Base-by-base conservation (phyloP, 768 basidiomycete species). In the Glaciozyma antarctica region DNA sequence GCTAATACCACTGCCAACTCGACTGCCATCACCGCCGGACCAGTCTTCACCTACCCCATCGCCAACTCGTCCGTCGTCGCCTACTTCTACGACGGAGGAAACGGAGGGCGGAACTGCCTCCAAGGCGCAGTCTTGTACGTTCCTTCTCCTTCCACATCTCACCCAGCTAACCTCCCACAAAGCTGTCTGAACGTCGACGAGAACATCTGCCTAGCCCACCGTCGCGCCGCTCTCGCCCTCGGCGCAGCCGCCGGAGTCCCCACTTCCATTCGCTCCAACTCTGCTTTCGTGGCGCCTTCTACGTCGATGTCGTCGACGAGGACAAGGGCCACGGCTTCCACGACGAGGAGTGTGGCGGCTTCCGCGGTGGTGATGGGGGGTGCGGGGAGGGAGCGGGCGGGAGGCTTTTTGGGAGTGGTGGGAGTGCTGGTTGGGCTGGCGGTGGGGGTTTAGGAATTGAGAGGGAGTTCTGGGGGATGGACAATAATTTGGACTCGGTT, bases 71-170 rank as follows among this genome's bases (percentile, higher is more conserved):
- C 64, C 2, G 60, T 17, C 3, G 55, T 53, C 1, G 44, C 43
- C 34, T 69, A 62, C 12, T 48, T 51, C 34, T 51, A 51, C 62
- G 62, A 56, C 5, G 41, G 41, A 48, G 41, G n/a, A n/a, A n/a
- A n/a, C 43, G 8, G 62, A n/a, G n/a, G 34, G 12, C 32, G 51
- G 32, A 57, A 68, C 5, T 68, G 67, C 48, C 64, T 64, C 53
- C 63, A 55, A n/a, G 67, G 67, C 17, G 63, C 67, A 38, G 63
- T 68, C 63, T 68, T 68, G 60, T 68, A 16, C 21, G 63, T 54
- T 5, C 28, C 43, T n/a, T 17, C 24, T n/a, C 13, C 16, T 7
- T 22, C 19, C 9, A 5, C 48, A 13, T 30, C 58, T 47, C 38
- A 30, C 28, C n/a, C 34, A 1, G 8, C 43, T 56, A 17, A n/a